Conservation (phyloP, 805 yeast species). For the Sugiyamaella marilandica region DNA sequence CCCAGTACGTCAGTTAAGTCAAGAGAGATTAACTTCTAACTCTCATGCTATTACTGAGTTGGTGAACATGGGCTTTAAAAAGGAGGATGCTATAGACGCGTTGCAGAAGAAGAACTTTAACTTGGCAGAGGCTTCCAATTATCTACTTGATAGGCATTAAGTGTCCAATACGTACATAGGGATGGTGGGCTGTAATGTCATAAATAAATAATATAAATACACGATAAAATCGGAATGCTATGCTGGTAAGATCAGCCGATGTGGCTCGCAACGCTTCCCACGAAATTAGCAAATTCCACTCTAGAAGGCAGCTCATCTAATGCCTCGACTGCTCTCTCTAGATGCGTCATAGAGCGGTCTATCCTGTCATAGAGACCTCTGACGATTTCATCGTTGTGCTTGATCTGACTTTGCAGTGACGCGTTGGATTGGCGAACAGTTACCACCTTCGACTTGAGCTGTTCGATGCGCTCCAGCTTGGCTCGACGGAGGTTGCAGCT, state of each 20-base stretch:
- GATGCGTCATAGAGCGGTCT: constrained; percentile 3
- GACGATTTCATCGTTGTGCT: background rate
- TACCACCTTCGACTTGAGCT: constrained; percentile 10
- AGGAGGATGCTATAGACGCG: constrained; percentile 61
- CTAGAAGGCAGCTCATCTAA: constrained; percentile 14
- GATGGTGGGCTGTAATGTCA: background rate
- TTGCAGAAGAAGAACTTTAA: constrained; percentile 66
- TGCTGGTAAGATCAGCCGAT: background rate
- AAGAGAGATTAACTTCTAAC: constrained; percentile 26
- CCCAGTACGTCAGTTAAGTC: constrained; percentile 7
- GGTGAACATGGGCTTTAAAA: constrained; percentile 84
- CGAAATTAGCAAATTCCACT: constrained; percentile 8
- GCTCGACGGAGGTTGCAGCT: constrained; percentile 26
- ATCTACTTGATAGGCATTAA: constrained; percentile 50
- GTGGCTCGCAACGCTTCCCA: background rate
- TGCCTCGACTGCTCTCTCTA: constrained; percentile 12
- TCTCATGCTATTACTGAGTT: constrained; percentile 67
- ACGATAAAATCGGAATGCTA: background rate
- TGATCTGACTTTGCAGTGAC: constrained; percentile 6
- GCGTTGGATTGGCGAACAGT: constrained; percentile 8
- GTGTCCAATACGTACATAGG: background rate
- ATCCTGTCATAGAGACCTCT: background rate
- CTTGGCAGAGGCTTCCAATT: constrained; percentile 82
- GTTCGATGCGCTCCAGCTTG: constrained; percentile 22
- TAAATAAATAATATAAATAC: constrained; percentile 1